Conservation (phyloP, 176 grass and related monocot species). For the Triticum timopheevii region DNA sequence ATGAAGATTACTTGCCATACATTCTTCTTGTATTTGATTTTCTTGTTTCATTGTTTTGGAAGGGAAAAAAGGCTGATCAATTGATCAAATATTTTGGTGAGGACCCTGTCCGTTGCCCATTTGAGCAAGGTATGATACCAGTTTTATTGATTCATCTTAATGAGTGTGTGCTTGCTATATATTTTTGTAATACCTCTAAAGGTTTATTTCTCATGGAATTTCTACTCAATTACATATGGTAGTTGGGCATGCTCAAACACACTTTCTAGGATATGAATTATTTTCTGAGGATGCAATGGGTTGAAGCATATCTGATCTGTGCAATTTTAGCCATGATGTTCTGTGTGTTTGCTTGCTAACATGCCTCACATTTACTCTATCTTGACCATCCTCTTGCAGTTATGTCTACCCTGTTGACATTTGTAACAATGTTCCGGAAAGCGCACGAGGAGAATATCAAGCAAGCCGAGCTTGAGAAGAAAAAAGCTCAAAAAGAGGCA, state of each 20-base stretch:
- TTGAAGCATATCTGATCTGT: constrained; percentile 4
- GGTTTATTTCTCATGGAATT: neutral
- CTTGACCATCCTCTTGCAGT: constrained; percentile 58
- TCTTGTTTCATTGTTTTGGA: constrained; percentile 23
- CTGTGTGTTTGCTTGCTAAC: constrained; percentile 20
- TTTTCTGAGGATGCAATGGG: neutral
- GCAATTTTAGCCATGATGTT: neutral
- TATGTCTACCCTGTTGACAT: constrained; percentile 79
- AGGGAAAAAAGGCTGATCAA: constrained; percentile 94
- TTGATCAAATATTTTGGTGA: constrained; percentile 96
- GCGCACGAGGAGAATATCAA: constrained; percentile 93
- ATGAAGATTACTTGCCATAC: constrained; percentile 3
- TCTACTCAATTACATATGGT: neutral
- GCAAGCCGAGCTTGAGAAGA: constrained; percentile 92
- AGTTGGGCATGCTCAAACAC: neutral
- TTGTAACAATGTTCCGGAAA: constrained; percentile 82
- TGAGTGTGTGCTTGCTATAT: neutral
- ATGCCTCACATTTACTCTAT: neutral
- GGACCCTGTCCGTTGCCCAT: constrained; percentile 93
- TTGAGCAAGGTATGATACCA: constrained; percentile 77
- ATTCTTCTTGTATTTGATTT: constrained; percentile 22
- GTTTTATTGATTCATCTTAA: neutral
- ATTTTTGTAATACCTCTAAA: neutral
- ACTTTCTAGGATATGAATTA: neutral
- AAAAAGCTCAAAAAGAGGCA: constrained; percentile 83